phyloP scores from a whole-genome alignment of 495 filamentous ascomycete genomes.

The Lasiosphaeris hirsuta region DNA sequence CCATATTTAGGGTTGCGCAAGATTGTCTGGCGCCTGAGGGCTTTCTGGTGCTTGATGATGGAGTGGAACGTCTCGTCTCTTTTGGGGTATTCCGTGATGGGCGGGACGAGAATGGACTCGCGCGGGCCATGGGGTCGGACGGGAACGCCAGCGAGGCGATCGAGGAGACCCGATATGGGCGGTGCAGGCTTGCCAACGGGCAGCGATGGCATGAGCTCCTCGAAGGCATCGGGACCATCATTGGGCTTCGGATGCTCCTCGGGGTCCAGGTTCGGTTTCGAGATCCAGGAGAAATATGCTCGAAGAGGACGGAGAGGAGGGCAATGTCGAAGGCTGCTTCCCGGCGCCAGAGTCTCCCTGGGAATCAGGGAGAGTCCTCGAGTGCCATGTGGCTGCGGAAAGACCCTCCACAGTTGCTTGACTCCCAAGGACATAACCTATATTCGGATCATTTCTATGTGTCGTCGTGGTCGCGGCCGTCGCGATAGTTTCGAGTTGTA shows the following conservation, averaged over 20 bases:
- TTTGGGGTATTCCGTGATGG: constrained; percentile 16
- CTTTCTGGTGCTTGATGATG: neutral
- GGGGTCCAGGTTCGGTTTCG: no score
- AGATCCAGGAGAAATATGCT: no score
- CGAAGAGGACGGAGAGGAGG: neutral
- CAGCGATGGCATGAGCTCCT: neutral
- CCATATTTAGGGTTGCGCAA: no score
- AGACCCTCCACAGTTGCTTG: constrained; percentile 35
- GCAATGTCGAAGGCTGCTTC: neutral
- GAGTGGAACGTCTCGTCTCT: constrained; percentile 11
- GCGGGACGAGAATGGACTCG: constrained; percentile 25
- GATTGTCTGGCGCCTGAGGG: constrained; percentile 6
- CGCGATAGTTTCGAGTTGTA: no score
- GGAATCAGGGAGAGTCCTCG: constrained; percentile 33
- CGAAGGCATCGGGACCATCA: neutral
- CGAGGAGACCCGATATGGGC: constrained; percentile 7
- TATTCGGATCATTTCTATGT: constrained; percentile 25
- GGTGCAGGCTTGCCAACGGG: neutral
- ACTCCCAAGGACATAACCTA: constrained; percentile 47
- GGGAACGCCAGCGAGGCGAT: constrained; percentile 22
- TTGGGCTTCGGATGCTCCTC: no score
- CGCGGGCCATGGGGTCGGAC: constrained; percentile 16
- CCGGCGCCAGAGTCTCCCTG: constrained; percentile 22
- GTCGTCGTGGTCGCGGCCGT: neutral
- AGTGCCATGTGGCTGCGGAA: constrained; percentile 17